Conservation (phyloP, 2,329 filamentous ascomycete genomes). For the Colletotrichum gloeosporioides region DNA sequence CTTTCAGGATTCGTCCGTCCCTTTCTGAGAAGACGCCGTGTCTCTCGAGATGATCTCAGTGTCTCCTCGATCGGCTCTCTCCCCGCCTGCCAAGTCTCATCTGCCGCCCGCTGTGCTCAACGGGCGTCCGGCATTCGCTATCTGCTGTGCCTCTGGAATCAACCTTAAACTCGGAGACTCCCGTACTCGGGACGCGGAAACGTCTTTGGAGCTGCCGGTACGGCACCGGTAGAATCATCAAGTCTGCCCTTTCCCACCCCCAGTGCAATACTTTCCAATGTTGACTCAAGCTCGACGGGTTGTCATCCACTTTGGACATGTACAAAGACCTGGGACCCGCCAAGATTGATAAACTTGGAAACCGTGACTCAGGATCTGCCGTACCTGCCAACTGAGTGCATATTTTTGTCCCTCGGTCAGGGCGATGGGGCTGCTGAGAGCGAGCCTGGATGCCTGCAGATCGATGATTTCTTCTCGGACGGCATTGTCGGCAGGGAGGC, state of each 20-base stretch:
- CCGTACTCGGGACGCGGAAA: neutral
- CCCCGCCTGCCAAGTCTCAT: slow-evolving; percentile 11
- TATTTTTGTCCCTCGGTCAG: neutral
- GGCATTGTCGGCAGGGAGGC: neutral
- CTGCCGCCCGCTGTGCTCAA: neutral
- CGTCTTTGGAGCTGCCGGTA: neutral
- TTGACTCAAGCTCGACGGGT: neutral
- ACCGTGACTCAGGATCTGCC: neutral
- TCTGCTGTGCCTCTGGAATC: neutral
- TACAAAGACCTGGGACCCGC: neutral
- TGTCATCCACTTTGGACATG: neutral
- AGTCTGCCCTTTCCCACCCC: neutral
- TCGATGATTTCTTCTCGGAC: neutral
- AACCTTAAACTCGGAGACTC: neutral
- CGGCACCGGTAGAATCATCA: neutral
- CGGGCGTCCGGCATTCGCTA: neutral
- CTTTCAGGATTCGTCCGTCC: neutral
- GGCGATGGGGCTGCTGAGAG: neutral
- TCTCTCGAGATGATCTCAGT: neutral
- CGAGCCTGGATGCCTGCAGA: neutral
- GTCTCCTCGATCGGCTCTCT: neutral
- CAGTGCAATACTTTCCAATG: neutral
- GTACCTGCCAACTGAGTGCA: neutral
- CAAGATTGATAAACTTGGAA: slow-evolving; percentile 7
- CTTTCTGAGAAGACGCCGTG: neutral